phyloP scores from a whole-genome alignment of 306 rosid genomes.

The Comarum palustre region DNA sequence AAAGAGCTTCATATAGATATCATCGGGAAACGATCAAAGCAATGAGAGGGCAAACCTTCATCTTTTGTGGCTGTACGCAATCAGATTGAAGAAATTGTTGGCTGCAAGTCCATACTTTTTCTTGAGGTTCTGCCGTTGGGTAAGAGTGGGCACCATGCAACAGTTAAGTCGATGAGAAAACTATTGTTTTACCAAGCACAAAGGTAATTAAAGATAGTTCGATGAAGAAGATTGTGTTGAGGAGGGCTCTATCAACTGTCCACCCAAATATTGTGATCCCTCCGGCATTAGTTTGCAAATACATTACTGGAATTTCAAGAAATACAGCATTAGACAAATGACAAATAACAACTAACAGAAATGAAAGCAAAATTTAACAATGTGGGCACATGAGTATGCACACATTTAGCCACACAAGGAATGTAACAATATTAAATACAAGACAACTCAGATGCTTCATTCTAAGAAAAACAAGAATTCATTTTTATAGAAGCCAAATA shows the following conservation, averaged over 20 bases:
- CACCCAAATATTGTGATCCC: slow-evolving; percentile 85
- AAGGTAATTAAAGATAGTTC: slow-evolving; percentile 64
- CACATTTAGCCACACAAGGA: neutral
- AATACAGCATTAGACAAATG: slow-evolving; percentile 5
- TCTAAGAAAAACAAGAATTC: neutral
- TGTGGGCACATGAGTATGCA: neutral
- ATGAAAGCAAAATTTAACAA: neutral
- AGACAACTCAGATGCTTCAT: neutral
- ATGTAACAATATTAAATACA: neutral
- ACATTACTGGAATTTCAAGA: slow-evolving; percentile 48
- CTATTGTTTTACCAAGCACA: slow-evolving; percentile 60
- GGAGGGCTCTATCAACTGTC: slow-evolving; percentile 69
- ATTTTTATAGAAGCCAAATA: neutral
- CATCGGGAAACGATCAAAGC: neutral
- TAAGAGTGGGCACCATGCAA: neutral
- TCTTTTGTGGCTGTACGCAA: neutral
- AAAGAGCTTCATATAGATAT: neutral
- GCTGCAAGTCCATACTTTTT: neutral
- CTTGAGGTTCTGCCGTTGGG: neutral
- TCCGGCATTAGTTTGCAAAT: slow-evolving; percentile 76
- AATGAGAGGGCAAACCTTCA: neutral
- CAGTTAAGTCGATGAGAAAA: slow-evolving; percentile 24
- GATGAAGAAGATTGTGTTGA: slow-evolving; percentile 75
- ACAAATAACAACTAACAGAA: neutral
- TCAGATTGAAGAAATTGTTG: neutral